Percentiles rank a stretch among this genome's conserved stretches.
Evolutionary conservation across 805 yeast species (phyloP).

Genomic region (Priceomyces haplophilus): DNA sequence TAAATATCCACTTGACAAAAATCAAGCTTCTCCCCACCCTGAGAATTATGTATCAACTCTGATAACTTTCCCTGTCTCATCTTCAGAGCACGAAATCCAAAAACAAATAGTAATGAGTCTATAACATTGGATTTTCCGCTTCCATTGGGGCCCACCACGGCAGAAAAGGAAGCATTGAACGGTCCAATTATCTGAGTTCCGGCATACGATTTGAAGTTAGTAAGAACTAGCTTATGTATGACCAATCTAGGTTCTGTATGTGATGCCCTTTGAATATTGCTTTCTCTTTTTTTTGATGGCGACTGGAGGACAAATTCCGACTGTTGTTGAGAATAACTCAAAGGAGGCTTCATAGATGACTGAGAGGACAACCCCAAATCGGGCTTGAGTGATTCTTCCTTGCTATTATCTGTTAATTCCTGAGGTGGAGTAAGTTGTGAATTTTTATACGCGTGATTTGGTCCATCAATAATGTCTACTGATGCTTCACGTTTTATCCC

Average conservation of each 20-base stretch:
- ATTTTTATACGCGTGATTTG: neutral
- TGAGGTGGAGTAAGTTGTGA: neutral
- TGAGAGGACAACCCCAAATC: neutral
- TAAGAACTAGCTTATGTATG: conserved; percentile 67
- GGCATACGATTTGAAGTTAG: conserved; percentile 93
- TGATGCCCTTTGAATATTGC: conserved; percentile 8
- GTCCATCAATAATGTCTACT: neutral
- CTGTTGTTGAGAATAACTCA: conserved; percentile 30
- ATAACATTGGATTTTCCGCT: conserved; percentile 97
- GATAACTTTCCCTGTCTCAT: conserved; percentile 96
- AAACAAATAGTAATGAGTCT: conserved; percentile 92
- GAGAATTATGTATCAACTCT: conserved; percentile 90
- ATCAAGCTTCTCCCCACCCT: conserved; percentile 50
- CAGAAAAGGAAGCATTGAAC: conserved; percentile 87
- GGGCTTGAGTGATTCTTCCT: neutral
- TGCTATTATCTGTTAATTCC: neutral
- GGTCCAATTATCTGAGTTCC: conserved; percentile 94
- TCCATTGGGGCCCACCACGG: conserved; percentile 98
- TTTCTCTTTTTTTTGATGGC: conserved; percentile 28
- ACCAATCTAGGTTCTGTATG: conserved; percentile 58
- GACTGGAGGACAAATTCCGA: conserved; percentile 22
- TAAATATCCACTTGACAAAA: conserved; percentile 90
- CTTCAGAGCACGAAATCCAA: conserved; percentile 93
- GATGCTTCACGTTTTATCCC: neutral
- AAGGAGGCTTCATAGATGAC: conserved; percentile 6